Conservation (phyloP, 805 yeast genomes). For the Kuraishia borneana region DNA sequence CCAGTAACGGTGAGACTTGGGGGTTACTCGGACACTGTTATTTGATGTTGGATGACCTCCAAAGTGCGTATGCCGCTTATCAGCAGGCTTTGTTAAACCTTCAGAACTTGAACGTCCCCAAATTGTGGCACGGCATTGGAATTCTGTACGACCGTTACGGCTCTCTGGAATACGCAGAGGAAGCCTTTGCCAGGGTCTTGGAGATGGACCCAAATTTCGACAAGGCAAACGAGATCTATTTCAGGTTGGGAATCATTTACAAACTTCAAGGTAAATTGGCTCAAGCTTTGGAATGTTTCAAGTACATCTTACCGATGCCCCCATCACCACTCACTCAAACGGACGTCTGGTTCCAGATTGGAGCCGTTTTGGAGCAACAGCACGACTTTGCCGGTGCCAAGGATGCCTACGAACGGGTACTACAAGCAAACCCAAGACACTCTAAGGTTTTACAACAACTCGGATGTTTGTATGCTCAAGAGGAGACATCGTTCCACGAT, state of each 20-base stretch:
- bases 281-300: conserved; percentile 88
- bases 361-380: conserved; percentile 89
- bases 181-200: conserved; percentile 91
- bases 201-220: conserved; percentile 95
- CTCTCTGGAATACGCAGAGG: conserved; percentile 93
- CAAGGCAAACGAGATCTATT: conserved; percentile 92
- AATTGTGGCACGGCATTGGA: conserved; percentile 98
- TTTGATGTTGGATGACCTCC: conserved; percentile 91
- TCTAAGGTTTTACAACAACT: conserved; percentile 93
- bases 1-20: conserved; percentile 95
- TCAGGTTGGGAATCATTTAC: conserved; percentile 91
- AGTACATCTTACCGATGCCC: conserved; percentile 81
- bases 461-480: conserved; percentile 86
- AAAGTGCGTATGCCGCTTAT: conserved; percentile 91
- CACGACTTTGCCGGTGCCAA: conserved; percentile 85
- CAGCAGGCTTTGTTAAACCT: conserved; percentile 90
- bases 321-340: conserved; percentile 94
- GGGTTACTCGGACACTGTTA: conserved; percentile 95
- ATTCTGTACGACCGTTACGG: conserved; percentile 94
- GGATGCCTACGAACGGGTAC: conserved; percentile 91
- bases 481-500: conserved; percentile 60
- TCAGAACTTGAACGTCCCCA: conserved; percentile 90
- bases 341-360: conserved; percentile 98
- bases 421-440: conserved; percentile 83
- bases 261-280: conserved; percentile 85